Conservation (phyloP, 192 early-diverging fungal genomes). For the Podila verticillata region DNA sequence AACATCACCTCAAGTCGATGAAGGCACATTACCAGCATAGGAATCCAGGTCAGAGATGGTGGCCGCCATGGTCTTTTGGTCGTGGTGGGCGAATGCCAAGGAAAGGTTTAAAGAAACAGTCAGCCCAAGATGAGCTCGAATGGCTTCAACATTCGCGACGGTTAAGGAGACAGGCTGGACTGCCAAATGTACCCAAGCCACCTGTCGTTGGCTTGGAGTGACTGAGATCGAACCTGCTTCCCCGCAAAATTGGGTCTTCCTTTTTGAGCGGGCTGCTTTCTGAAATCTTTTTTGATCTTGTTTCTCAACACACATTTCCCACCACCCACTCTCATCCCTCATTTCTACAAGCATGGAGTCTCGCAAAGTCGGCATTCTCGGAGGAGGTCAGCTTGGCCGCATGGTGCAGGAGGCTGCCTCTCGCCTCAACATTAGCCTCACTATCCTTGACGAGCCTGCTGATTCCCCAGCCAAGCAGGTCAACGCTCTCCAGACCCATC, state of each 20-base stretch:
- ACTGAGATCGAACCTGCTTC: background rate
- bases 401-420: conserved; percentile 97
- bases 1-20: background rate
- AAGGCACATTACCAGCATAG: conserved; percentile 30
- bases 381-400: conserved; percentile 96
- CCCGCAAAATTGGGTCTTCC: background rate
- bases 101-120: no score
- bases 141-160: background rate
- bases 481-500: conserved; percentile 70
- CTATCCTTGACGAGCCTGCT: conserved; percentile 81
- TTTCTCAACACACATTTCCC: background rate
- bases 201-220: no score
- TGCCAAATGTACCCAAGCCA: no score
- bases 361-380: conserved; percentile 65
- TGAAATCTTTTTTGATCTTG: background rate
- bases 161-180: background rate
- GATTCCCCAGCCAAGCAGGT: conserved; percentile 90
- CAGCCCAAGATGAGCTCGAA: no score
- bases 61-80: conserved; percentile 12
- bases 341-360: conserved; percentile 52
- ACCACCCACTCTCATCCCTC: background rate
- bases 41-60: conserved; percentile 36
- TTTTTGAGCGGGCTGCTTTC: background rate
- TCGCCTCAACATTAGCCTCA: conserved; percentile 86
- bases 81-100: background rate